phyloP scores from a whole-genome alignment of 2,329 filamentous ascomycete genomes.

The Paecilomyces sp. region DNA sequence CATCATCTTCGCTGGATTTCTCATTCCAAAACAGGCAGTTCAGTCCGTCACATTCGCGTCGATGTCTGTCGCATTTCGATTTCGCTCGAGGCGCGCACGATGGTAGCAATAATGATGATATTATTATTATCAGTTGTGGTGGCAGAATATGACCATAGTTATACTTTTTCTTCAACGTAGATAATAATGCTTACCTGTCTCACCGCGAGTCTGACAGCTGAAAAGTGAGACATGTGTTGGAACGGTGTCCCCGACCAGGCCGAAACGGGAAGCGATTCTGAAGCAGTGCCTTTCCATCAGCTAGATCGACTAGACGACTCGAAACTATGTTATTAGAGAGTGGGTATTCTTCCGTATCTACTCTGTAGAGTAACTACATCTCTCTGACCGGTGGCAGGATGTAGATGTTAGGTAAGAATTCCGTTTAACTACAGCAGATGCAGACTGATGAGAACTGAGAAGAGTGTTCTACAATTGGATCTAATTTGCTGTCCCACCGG shows the following conservation, averaged over 20 bases:
- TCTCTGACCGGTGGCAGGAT: not conserved
- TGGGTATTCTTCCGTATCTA: not conserved
- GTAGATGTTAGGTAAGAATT: not conserved
- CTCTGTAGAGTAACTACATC: not conserved
- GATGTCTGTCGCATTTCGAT: not conserved
- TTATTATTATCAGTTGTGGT: not conserved
- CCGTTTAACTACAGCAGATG: not conserved
- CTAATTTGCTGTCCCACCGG: not conserved
- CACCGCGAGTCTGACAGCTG: not conserved
- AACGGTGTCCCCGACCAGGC: not conserved
- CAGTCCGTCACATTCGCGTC: not conserved
- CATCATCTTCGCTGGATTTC: not conserved
- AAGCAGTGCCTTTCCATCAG: not conserved
- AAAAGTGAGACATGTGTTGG: not conserved
- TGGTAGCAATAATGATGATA: not conserved
- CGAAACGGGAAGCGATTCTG: not conserved
- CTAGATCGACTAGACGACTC: not conserved
- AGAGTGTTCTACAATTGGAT: not conserved
- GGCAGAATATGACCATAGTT: not conserved
- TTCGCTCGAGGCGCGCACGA: not conserved
- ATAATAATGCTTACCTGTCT: not conserved
- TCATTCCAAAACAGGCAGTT: not conserved
- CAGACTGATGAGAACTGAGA: not conserved
- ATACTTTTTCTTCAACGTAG: not conserved
- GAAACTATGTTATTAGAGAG: not conserved